Evolutionary conservation across 2,329 filamentous ascomycete species (phyloP), one percentile per base, ranked within the genome.

Genomic region (Fusarium bulbicola): DNA sequence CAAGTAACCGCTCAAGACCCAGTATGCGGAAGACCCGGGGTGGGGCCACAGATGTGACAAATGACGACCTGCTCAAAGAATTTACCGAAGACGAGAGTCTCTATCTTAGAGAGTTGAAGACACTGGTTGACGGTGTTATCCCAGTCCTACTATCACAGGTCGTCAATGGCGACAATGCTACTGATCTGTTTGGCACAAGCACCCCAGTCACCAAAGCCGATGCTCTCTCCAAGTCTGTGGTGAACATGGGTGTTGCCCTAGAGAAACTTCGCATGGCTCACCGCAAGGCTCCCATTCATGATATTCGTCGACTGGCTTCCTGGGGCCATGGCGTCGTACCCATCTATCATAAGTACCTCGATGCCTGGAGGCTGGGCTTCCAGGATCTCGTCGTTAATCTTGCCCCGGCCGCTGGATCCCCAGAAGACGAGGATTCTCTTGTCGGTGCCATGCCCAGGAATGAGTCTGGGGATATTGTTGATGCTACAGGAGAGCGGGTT

Each of bases 361-460:
- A 91, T 78, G 91, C 92, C 13, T 99, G 96, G 96, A 89, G 95
- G 36, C 87, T 98, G 53, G 96, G 96, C 2, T 99, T 98, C 81
- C 93, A 97, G 78, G 95, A 97, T 79, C 90, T 99, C 26, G 91
- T 98, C 56, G 94, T 99, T 76, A 98, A 97, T 79, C 89, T 98
- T 39, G 95, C 94, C 3, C 93, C 94, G 13, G 89, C 90, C 9
- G 82, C 84, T 4, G 84, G 83, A 21, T 77, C 76, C 3, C 77
- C 81, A 4, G 90, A 92, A 39, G 90, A 92, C 53, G 86, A 90
- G 43, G 87, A 91, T 71, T 90, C 89, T 4, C 82, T 91, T 4
- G 79, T 91, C 59, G 86, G 89, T 68, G 89, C 87, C 4, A 84
- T 89, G 83, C 90, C 88, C 70, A 86, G 84, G 59, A 91, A 92